Evolutionary conservation across 1,284 basidiomycete genomes (phyloP).

Genomic region (Ganoderma lingzhi): DNA sequence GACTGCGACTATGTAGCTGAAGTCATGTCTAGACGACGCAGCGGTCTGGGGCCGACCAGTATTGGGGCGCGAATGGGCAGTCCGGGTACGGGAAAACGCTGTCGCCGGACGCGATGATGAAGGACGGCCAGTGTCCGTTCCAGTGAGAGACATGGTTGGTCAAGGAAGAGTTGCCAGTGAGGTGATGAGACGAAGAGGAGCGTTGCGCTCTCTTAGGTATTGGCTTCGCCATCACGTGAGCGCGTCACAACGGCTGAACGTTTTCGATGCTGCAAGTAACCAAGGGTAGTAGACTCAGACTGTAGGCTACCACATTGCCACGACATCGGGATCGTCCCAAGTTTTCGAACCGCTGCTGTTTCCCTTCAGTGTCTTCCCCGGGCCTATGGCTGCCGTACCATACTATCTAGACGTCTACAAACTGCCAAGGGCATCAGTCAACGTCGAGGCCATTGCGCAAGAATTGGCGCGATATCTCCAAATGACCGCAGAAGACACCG

Average conservation of each 20-base stretch:
- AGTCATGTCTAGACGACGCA: slow-evolving; percentile 63
- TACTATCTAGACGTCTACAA: neutral
- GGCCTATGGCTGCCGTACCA: neutral
- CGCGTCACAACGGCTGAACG: slow-evolving; percentile 1
- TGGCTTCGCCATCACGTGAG: slow-evolving; percentile 22
- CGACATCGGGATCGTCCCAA: too few relatives aligned
- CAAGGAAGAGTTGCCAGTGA: slow-evolving; percentile 1
- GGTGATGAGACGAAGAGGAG: neutral
- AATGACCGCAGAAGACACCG: neutral
- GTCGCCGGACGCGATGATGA: slow-evolving; percentile 31
- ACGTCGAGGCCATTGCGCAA: neutral
- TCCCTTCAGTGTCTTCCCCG: neutral
- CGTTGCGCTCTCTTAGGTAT: neutral
- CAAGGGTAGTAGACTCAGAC: too few relatives aligned
- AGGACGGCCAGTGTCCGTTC: slow-evolving; percentile 9
- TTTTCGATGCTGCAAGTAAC: too few relatives aligned
- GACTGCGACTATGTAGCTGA: slow-evolving; percentile 69
- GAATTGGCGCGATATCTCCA: neutral
- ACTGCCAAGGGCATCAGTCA: neutral
- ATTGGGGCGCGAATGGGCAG: slow-evolving; percentile 42
- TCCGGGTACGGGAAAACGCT: slow-evolving; percentile 38
- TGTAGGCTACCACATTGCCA: too few relatives aligned
- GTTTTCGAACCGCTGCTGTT: too few relatives aligned
- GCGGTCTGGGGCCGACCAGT: slow-evolving; percentile 66
- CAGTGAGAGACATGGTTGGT: slow-evolving; percentile 19